Evolutionary conservation across 139 green algal genomes (phyloP), one percentile per base, ranked within the genome.

Genomic region (Chlorella ohadii): DNA sequence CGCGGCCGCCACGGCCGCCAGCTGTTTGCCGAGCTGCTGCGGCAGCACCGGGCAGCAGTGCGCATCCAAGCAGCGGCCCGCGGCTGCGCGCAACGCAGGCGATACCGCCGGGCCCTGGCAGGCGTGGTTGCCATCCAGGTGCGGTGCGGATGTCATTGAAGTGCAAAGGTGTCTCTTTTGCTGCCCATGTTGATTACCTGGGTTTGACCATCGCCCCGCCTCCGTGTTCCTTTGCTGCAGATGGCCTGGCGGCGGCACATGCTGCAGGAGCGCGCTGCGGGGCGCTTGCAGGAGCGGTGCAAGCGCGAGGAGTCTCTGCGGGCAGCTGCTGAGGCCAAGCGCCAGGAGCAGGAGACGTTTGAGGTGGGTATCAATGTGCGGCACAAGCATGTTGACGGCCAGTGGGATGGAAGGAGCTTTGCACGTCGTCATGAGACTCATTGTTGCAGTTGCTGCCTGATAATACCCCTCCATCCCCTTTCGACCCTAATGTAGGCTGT

Each of bases 61-160:
- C 12, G 83, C 51, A 59, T 94, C 15, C 93, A 96, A 85, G 83
- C 78, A 25, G 70, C 65, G 5, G 88, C 85, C 67, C 87, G 91
- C 3, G 84, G 79, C 70, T 68, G 51, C 25, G 25, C 34, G 22
- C 39, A 63, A 9, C 59, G 71, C 17, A 3, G 7, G 22, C 44
- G 63, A n/a, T 89, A 68, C 71, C 72, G 61, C 27, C 39, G 39
- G 19, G 78, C 57, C n/a, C 15, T 41, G 61, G 28, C 57, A 25
- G 81, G 61, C 25, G 13, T 68, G 23, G 28, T 56, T 6, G 88
- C 89, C 11, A 55, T 81, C 1, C 74, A 81, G 74, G 74, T 68
- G 38, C 1, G 68, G 4, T 5, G 2, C n/a, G n/a, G n/a, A n/a
- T n/a, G n/a, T n/a, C n/a, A n/a, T n/a, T n/a, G n/a, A n/a, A n/a